phyloP scores from a whole-genome alignment of 2,329 filamentous ascomycete species.

The Ophiobolus disseminans region DNA sequence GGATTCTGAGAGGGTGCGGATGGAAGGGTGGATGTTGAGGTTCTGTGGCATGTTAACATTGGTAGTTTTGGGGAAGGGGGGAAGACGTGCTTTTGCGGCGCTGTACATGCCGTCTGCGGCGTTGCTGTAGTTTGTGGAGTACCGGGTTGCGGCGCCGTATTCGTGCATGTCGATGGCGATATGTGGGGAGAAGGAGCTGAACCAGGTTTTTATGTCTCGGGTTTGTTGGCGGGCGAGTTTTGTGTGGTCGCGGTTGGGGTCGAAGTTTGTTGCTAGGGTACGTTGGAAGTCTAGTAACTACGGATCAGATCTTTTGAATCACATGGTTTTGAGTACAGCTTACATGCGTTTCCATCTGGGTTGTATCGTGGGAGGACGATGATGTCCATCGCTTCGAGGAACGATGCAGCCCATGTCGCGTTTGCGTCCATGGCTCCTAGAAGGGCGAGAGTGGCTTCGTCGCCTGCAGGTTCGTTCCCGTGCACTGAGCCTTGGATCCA shows the following conservation, averaged over 20 bases:
- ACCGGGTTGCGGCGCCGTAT: constrained; percentile 37
- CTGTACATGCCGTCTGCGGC: constrained; percentile 47
- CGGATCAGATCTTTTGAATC: too few species aligned
- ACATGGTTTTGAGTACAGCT: background rate
- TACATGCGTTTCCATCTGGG: constrained; percentile 44
- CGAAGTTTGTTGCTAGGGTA: constrained; percentile 44
- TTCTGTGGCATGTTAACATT: constrained; percentile 32
- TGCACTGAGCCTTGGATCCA: constrained; percentile 49
- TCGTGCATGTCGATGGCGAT: constrained; percentile 50
- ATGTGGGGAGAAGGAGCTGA: constrained; percentile 40
- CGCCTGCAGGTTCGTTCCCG: constrained; percentile 49
- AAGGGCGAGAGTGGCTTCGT: constrained; percentile 45
- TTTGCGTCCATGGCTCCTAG: constrained; percentile 46
- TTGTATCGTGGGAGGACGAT: constrained; percentile 47
- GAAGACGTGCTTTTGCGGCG: constrained; percentile 41
- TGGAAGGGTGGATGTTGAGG: constrained; percentile 43
- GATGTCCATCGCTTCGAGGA: constrained; percentile 45
- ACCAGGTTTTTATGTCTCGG: constrained; percentile 43
- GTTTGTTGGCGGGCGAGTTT: constrained; percentile 47
- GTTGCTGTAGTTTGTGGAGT: constrained; percentile 39
- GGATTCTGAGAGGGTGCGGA: constrained; percentile 44
- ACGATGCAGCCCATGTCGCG: constrained; percentile 36
- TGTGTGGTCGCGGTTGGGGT: constrained; percentile 48
- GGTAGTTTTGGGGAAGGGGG: constrained; percentile 17
- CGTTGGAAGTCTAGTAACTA: constrained; percentile 42